Conservation (phyloP, 768 basidiomycete genomes). For the Dentipellis fragilis region DNA sequence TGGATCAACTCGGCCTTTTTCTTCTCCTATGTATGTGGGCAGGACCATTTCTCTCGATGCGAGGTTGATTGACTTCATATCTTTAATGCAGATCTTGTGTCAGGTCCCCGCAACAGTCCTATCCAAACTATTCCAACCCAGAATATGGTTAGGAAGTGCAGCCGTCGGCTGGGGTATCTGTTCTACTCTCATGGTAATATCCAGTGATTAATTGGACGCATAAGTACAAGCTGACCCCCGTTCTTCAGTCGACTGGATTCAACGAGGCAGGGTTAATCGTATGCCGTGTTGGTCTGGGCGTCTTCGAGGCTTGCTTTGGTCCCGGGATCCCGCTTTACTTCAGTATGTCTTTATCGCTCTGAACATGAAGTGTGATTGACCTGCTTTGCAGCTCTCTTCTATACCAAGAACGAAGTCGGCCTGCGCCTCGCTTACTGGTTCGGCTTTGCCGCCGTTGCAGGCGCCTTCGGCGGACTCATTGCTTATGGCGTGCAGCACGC, state of each 20-base stretch:
- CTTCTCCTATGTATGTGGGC: conserved; percentile 55
- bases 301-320: conserved; percentile 73
- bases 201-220: neutral
- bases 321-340: conserved; percentile 73
- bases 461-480: conserved; percentile 78
- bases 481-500: conserved; percentile 71
- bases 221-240: neutral
- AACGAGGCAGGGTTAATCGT: conserved; percentile 49
- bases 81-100: conserved; percentile 44
- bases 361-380: neutral
- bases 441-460: conserved; percentile 75
- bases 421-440: conserved; percentile 76
- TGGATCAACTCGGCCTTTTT: conserved; percentile 74
- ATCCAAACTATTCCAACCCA: conserved; percentile 62
- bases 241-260: conserved; percentile 46
- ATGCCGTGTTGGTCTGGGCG: conserved; percentile 52
- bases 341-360: conserved; percentile 34
- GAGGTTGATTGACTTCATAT: neutral
- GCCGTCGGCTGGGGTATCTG: conserved; percentile 71
- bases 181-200: conserved; percentile 57
- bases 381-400: conserved; percentile 50
- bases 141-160: conserved; percentile 53
- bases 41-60: neutral
- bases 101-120: conserved; percentile 56
- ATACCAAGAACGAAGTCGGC: conserved; percentile 67